A percentile compares a stretch with the other conserved stretches of the same genome.
These are phyloP conservation scores for Centrapalus pauciflorus DNA, from an alignment of 129 eudicot species.

Conservation along the genomic window DNA sequence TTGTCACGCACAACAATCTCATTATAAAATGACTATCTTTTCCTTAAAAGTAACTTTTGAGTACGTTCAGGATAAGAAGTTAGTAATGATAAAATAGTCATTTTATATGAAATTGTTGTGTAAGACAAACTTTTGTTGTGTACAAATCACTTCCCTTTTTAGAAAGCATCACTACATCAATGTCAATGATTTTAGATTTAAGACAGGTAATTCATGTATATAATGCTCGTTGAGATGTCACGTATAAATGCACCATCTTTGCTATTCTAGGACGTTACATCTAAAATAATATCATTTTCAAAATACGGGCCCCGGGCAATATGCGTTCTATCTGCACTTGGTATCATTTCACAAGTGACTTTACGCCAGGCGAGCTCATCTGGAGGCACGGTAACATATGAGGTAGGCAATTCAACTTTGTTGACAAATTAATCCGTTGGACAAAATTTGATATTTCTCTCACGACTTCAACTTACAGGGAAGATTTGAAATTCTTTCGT, in stretches of 20 bases:
- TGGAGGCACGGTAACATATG: slow-evolving; percentile 69
- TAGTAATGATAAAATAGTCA: no score
- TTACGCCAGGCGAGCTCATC: slow-evolving; percentile 56
- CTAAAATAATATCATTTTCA: slow-evolving; percentile 52
- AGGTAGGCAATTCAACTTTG: slow-evolving; percentile 33
- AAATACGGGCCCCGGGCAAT: slow-evolving; percentile 73
- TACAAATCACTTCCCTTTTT: no score
- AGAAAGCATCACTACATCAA: no score
- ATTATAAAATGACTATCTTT: no score
- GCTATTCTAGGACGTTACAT: slow-evolving; percentile 57
- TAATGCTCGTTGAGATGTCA: slow-evolving; percentile 1
- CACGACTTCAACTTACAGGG: slow-evolving; percentile 40
- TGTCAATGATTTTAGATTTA: no score
- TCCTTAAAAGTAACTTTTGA: no score
- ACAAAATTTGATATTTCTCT: not conserved
- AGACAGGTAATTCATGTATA: not conserved
- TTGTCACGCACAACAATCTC: no score
- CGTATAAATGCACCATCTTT: not conserved
- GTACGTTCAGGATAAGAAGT: no score
- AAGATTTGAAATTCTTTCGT: slow-evolving; percentile 67
- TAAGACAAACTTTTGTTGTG: no score
- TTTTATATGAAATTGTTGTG: no score
- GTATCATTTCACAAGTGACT: slow-evolving; percentile 64
- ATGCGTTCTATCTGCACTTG: slow-evolving; percentile 66
- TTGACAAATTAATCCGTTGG: not conserved